Conservation (phyloP, 2,329 filamentous ascomycete species). For the Clonostachys rosea region DNA sequence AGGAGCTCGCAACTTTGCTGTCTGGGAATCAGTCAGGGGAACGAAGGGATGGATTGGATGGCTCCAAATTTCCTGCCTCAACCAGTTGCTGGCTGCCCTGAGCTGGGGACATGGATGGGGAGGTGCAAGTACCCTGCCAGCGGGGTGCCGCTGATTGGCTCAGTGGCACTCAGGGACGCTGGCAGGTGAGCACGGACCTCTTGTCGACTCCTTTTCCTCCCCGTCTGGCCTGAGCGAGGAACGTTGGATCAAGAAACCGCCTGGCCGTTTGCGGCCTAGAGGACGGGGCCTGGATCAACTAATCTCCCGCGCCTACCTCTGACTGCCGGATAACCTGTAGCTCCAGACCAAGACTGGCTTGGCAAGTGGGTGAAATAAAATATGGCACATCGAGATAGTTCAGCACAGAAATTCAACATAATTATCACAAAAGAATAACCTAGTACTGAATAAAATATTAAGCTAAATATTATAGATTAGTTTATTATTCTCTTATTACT, state of each 20-base stretch:
- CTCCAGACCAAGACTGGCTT: background rate
- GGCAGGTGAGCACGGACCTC: conserved; percentile 1
- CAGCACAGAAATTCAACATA: no score
- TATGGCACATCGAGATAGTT: no score
- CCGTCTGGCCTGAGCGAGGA: background rate
- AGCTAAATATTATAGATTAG: no score
- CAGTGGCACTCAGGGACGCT: conserved; percentile 5
- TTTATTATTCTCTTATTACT: no score
- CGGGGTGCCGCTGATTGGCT: conserved; percentile 14
- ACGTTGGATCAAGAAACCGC: background rate
- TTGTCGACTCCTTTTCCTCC: conserved; percentile 1
- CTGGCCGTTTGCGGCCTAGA: conserved; percentile 6
- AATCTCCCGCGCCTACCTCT: conserved; percentile 17
- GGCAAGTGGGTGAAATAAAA: no score
- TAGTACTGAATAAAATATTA: no score
- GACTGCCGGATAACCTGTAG: background rate
- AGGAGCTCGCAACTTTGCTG: conserved; percentile 3
- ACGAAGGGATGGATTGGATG: conserved; percentile 13
- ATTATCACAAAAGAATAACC: no score
- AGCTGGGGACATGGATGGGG: background rate
- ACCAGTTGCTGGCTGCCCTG: conserved; percentile 9
- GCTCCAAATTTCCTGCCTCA: conserved; percentile 20
- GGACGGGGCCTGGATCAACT: conserved; percentile 22
- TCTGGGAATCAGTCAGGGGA: conserved; percentile 22
- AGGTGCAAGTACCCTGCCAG: background rate